Evolutionary conservation across 345 rosid species (phyloP).

Genomic region (Euphorbia peplus): DNA sequence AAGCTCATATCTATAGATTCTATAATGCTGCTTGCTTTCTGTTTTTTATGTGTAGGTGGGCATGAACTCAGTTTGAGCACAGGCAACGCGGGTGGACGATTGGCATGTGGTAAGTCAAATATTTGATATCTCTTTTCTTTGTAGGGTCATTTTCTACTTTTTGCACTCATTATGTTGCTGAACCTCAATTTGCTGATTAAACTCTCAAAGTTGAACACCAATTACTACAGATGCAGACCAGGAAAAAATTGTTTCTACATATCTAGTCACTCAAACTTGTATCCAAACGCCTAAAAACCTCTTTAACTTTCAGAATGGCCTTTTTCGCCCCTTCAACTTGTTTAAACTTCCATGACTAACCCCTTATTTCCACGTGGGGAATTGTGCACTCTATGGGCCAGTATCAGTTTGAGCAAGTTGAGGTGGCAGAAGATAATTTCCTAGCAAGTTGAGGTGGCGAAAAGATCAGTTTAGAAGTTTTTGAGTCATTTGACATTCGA

Average conservation of each 20-base stretch:
- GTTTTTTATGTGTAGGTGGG: slow-evolving; percentile 61
- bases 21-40: slow-evolving; percentile 16
- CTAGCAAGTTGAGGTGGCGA: too few relatives aligned
- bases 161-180: background rate
- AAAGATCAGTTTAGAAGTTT: too few relatives aligned
- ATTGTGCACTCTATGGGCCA: too few relatives aligned
- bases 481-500: too few relatives aligned
- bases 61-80: slow-evolving; percentile 94
- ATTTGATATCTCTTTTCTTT: background rate
- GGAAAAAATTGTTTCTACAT: background rate
- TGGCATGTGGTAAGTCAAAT: slow-evolving; percentile 82
- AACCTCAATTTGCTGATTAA: background rate
- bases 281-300: too few relatives aligned
- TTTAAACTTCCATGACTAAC: too few relatives aligned
- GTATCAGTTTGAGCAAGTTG: too few relatives aligned
- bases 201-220: background rate
- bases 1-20: background rate
- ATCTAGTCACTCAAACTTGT: too few relatives aligned
- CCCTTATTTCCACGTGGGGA: too few relatives aligned
- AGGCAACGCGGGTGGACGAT: slow-evolving; percentile 98
- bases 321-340: too few relatives aligned
- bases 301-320: too few relatives aligned
- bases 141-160: background rate
- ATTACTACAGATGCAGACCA: background rate
- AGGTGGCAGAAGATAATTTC: too few relatives aligned